Evolutionary conservation across 1,139 yeast genomes (phyloP).

Genomic region (Yamadazyma triangularis): DNA sequence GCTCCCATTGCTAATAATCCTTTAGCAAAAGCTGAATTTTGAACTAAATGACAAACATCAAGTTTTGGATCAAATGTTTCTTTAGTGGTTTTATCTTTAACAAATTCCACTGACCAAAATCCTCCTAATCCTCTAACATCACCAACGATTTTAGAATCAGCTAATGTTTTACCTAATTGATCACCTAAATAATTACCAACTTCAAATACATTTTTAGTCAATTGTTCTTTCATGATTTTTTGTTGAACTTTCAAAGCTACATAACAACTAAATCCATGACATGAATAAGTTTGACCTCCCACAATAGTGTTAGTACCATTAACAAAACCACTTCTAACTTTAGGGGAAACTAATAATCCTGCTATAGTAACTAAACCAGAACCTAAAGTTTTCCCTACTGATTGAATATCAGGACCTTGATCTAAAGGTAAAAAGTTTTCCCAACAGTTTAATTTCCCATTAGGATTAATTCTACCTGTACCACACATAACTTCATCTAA

Average conservation of each 20-base stretch:
- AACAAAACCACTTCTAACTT: slow-evolving; percentile 39
- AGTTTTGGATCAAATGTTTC: slow-evolving; percentile 36
- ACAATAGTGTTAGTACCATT: slow-evolving; percentile 39
- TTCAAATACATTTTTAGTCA: slow-evolving; percentile 46
- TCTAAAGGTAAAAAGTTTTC: slow-evolving; percentile 38
- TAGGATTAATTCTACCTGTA: slow-evolving; percentile 43
- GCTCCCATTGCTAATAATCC: slow-evolving; percentile 46
- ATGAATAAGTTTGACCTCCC: slow-evolving; percentile 60
- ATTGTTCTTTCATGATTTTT: slow-evolving; percentile 39
- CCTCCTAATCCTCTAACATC: slow-evolving; percentile 61
- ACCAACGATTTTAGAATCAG: slow-evolving; percentile 39
- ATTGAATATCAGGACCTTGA: slow-evolving; percentile 56
- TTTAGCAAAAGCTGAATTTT: slow-evolving; percentile 31
- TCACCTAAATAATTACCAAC: slow-evolving; percentile 48
- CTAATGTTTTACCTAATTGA: slow-evolving; percentile 24
- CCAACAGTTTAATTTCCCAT: slow-evolving; percentile 43
- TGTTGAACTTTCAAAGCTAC: slow-evolving; percentile 58
- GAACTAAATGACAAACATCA: slow-evolving; percentile 29
- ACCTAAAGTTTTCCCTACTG: slow-evolving; percentile 62
- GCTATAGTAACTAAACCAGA: slow-evolving; percentile 62
- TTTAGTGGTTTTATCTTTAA: slow-evolving; percentile 45
- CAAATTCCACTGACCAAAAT: slow-evolving; percentile 57
- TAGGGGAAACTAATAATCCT: slow-evolving; percentile 52
- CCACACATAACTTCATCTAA: slow-evolving; percentile 69
- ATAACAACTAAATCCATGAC: slow-evolving; percentile 57